Conservation (phyloP, 345 rosid species). For the Salix suchowensis region DNA sequence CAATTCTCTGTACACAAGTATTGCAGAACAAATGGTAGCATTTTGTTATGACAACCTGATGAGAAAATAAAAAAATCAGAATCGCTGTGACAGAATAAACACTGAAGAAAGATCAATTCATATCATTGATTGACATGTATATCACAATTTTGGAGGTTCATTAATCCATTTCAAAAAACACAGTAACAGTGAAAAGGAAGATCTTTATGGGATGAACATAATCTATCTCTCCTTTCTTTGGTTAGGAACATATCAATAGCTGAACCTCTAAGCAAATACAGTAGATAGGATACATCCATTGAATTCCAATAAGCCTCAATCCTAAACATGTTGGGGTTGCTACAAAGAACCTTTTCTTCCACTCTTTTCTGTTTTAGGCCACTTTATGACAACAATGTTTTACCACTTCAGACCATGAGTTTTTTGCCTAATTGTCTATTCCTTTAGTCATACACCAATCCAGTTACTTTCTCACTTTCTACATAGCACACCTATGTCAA, state of each 20-base stretch:
- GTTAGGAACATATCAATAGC: too few relatives aligned
- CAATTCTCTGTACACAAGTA: constrained; percentile 68
- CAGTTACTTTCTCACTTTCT: background rate
- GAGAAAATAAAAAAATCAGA: background rate
- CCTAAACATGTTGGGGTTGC: background rate
- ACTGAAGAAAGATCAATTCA: background rate
- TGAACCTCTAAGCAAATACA: background rate
- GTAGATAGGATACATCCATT: background rate
- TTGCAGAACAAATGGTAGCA: constrained; percentile 95
- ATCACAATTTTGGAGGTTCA: background rate
- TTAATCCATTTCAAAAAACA: background rate
- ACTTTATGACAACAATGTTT: background rate
- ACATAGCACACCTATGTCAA: background rate
- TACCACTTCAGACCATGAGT: background rate
- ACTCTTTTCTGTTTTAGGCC: background rate
- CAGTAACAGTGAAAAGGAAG: background rate
- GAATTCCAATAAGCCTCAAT: background rate
- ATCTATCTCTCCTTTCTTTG: too few relatives aligned
- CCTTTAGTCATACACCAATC: background rate
- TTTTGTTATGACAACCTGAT: constrained; percentile 90
- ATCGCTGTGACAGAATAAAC: background rate
- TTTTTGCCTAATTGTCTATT: background rate
- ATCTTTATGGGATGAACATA: too few relatives aligned
- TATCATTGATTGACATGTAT: background rate
- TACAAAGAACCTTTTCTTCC: background rate